Conservation (phyloP, 2,329 filamentous ascomycete species). For the Xylaria sp. region DNA sequence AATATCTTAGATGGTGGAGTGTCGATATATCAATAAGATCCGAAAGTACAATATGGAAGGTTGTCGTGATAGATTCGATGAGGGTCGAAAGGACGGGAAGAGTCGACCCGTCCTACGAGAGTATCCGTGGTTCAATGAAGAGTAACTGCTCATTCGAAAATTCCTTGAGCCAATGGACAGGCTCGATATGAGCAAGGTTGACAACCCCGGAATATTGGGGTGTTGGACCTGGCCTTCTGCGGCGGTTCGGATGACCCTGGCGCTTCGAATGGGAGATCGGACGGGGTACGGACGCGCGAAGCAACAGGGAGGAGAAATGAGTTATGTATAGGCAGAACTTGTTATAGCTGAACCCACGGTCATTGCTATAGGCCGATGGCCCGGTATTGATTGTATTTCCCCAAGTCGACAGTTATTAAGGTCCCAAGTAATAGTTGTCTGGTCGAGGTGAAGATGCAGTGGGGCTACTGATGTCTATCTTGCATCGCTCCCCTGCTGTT, state of each 20-base stretch:
- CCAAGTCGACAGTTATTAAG: conserved; percentile 41
- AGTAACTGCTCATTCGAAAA: conserved; percentile 39
- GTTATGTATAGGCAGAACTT: conserved; percentile 38
- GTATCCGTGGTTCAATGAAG: conserved; percentile 31
- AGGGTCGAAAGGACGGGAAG: conserved; percentile 21
- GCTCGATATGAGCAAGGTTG: conserved; percentile 38
- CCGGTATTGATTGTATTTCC: conserved; percentile 41
- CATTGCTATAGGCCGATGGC: conserved; percentile 30
- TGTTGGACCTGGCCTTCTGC: conserved; percentile 35
- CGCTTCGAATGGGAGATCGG: conserved; percentile 39
- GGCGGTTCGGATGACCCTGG: conserved; percentile 40
- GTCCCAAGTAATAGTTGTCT: conserved; percentile 39
- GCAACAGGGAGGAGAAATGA: conserved; percentile 38
- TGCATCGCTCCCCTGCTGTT: conserved; percentile 42
- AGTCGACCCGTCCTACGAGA: conserved; percentile 26
- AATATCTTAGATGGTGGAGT: not conserved
- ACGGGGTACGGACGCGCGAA: conserved; percentile 36
- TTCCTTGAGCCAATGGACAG: conserved; percentile 39
- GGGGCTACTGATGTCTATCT: conserved; percentile 44
- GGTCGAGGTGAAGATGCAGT: conserved; percentile 42
- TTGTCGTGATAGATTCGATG: conserved; percentile 20
- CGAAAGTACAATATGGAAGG: conserved; percentile 6
- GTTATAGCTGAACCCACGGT: conserved; percentile 38
- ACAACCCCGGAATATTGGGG: conserved; percentile 40
- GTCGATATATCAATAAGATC: conserved; percentile 4